Percentiles rank a stretch among this genome's conserved stretches.
These are phyloP conservation scores for Manihot esculenta DNA, from an alignment of 441 rosid species.

Conservation along the genomic window DNA sequence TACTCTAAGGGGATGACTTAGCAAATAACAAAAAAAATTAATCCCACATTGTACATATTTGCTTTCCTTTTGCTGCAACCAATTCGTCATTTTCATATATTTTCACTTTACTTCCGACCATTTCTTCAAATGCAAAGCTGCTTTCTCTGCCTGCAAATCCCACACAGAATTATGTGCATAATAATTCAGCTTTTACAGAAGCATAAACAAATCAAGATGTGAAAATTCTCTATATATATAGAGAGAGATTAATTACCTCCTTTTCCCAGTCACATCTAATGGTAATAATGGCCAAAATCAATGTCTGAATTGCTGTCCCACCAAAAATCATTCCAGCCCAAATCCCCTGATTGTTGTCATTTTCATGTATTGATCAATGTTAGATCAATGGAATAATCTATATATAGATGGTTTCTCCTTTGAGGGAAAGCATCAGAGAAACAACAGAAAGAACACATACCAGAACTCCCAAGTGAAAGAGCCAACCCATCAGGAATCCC, in stretches of 20 bases:
- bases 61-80: too few relatives aligned
- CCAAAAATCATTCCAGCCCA: conserved; percentile 97
- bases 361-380: not conserved
- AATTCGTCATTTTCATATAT: too few relatives aligned
- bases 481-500: conserved; percentile 86
- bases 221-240: too few relatives aligned
- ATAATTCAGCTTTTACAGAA: not conserved
- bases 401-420: too few relatives aligned
- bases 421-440: too few relatives aligned
- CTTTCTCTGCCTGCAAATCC: conserved; percentile 59
- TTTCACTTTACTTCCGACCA: conserved; percentile 47
- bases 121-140: conserved; percentile 47
- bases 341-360: conserved; percentile 49
- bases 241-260: conserved; percentile 42
- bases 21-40: too few relatives aligned
- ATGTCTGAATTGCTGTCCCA: conserved; percentile 77
- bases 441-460: conserved; percentile 27
- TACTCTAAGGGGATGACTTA: too few relatives aligned
- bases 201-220: too few relatives aligned
- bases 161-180: not conserved
- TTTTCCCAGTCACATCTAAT: conserved; percentile 80
- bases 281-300: conserved; percentile 54
- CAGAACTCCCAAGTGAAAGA: conserved; percentile 68
- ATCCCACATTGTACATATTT: too few relatives aligned
- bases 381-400: too few relatives aligned